Evolutionary conservation across 2,329 filamentous ascomycete species (phyloP), one percentile per base, ranked within the genome.

Genomic region (Paraphaeosphaeria sporulosa): DNA sequence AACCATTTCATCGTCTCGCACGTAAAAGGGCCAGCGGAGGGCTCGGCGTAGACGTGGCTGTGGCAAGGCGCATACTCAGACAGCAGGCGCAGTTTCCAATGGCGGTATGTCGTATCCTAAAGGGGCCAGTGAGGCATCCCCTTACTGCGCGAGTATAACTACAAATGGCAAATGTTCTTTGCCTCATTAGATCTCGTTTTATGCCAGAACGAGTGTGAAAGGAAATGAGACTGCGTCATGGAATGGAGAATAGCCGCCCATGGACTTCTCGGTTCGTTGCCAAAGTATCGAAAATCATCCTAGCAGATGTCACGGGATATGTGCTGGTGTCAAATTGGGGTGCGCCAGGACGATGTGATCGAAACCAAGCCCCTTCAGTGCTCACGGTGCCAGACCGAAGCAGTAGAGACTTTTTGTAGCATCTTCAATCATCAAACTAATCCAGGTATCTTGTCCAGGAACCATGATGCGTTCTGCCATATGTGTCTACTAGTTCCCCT

Each of bases 221-320:
- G 49, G 49, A 52, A 21, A 27, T 52, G 21, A 52, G 13, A 36
- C 19, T 42, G 34, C n/a, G 34, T 52, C 15, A 42, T 8, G 44
- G 13, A n/a, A n/a, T n/a, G n/a, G n/a, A n/a, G n/a, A n/a, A n/a
- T n/a, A 21, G 21, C 49, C 42, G 8, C 42, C 4, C 19, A 42
- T 8, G 40, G n/a, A 42, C 17, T n/a, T n/a, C 12, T 52, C 19
- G 34, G 3, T 6, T 10, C 34, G 34, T 19, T 27, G 13, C 34
- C 21, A 30, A 34, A 42, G 21, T 15, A 40, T 27, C 5, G 2
- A 8, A 34, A 13, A n/a, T 27, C 12, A 17, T n/a, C 12, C 30
- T n/a, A 10, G 32, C 17, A 21, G 23, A 30, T 8, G 27, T 8
- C 27, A 30, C 8, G 8, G 27, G 8, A 30, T 30, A 4, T 4